Base-by-base conservation (phyloP, 345 rosid genomes). In the Hypericum perforatum region DNA sequence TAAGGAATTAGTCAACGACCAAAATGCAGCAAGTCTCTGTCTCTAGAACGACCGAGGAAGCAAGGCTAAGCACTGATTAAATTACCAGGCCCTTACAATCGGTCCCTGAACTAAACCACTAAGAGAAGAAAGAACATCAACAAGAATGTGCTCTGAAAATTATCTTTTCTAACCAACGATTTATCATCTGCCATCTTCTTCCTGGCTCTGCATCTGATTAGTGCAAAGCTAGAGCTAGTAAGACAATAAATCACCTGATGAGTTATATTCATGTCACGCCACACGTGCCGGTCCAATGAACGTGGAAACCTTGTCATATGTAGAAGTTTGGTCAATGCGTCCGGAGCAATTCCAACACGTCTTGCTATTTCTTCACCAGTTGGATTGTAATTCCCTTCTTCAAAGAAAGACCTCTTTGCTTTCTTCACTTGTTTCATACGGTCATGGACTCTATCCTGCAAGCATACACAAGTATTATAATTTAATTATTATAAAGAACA, bases 251-350 rank as follows among this genome's bases (percentile, higher is more conserved):
- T 60, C 81, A 87, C 98, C 87, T 91, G 89, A 62, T 55, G 79
- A 16, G 92, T 85, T 49, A 78, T 84, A 43, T 66, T 79, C 63
- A 82, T 92, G 70, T 84, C 94, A 48, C 79, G n/a, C 91, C 94
- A 90, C 52, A 86, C 78, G 49, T 84, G 68, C 38, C 75, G 84
- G 65, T 90, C 89, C 76, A 84, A 56, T 36, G 96, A 90, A 15
- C 74, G 60, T 22, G 97, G 94, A 41, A 55, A 64, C 74, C 85
- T 82, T 53, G 96, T 61, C 16, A 64, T 41, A 32, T 49, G 64
- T 6, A 76, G 58, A 57, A 90, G 65, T 41, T 63, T 82, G 51
- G 76, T 82, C 58, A 90, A 63, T 70, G 69, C 81, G 14, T 69
- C 76, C 42, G 73, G 78, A 6, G 95, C 64, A 42, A 84, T 76